Evolutionary conservation across 2,329 filamentous ascomycete species (phyloP), one percentile per base, ranked within the genome.

Genomic region (Clonostachys byssicola): DNA sequence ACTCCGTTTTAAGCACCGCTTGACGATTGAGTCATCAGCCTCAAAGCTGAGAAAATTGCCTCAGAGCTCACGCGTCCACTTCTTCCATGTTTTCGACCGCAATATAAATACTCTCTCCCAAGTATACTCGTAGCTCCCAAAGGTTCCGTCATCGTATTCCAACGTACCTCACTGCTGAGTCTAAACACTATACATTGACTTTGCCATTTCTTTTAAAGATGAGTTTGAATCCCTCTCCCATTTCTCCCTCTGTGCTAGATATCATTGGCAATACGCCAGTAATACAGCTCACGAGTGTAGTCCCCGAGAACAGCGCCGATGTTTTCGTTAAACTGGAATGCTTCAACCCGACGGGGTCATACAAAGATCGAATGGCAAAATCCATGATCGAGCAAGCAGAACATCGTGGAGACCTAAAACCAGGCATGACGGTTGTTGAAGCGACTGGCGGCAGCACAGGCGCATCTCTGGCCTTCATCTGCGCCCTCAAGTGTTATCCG

Each of bases 401-500:
- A 34, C 12, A 6, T 2, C 20, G 35, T 30, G 46, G 51, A 2
- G 18, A 34, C n/a, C 44, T 52, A 8, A 46, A 23, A 16, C 42
- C 44, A 3, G 49, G 42, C 12, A 42, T 40, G 34, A 47, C 39
- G 2, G 48, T 49, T 8, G 44, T 52, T 36, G 51, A 52, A 18
- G 49, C 49, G 20, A 52, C 51, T 4, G 49, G 51, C 7, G 48
- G 49, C 23, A 52, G 49, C 39, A 52, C 51, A 10, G 51, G 51
- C 7, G 47, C 46, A 3, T 52, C 48, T 8, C 44, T 52, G 5
- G 46, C 45, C 16, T 54, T 35, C 33, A 44, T 51, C 16, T 52
- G 50, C 33, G 49, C 57, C 2, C 53, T 59, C 16, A 58, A 57
- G 38, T 51, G 54, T 6, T 63, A 60, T 40, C 55, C 53, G 6